Base-by-base conservation (phyloP, 306 rosid species). In the Dicorynia guianensis region DNA sequence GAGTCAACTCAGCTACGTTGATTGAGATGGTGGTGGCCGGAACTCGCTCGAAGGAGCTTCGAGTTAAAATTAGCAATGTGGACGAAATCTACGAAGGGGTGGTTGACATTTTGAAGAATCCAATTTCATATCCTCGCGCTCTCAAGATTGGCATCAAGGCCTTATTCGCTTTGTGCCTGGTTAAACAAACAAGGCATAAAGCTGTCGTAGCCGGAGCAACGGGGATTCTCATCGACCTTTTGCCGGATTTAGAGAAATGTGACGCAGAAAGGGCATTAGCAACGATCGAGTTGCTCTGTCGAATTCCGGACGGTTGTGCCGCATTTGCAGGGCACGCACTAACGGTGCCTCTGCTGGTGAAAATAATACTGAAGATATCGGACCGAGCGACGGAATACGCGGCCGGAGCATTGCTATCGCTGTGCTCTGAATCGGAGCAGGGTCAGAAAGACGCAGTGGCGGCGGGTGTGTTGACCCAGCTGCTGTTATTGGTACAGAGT, bases 311-410 rank as follows among this genome's bases (percentile, higher is more conserved):
- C 0, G 97, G 98, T 0, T 80, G 87, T 46, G 72, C 76, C 11
- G 89, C 91, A 62, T 90, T 95, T 11, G 88, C 86, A 0, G 81
- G 25, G 8, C 97, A 92, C 73, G 97, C 95, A 64, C 91, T 92
- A 43, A 90, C 96, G 47, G 92, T 90, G 11, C 96, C 98, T 52
- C 79, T 92, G 75, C 72, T 95, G 57, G 98, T 95, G 76, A 95
- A 92, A 81, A 76, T 89, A 40, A 95, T 95, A 25, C 80, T 95
- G 54, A 92, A 86, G 69, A 89, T 92, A 39, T 95, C 97, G 1
- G 93, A 89, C 20, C 80, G 98, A 4, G 97, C 97, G 57, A 95
- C 97, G 60, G 98, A 95, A 81, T 92, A 91, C 65, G 97, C 97
- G 0, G 90, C 96, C 14, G 96, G 98, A 17, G 98, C 98, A 4